Base-by-base conservation (phyloP, 768 basidiomycete genomes). In the Neoboletus magnificus region DNA sequence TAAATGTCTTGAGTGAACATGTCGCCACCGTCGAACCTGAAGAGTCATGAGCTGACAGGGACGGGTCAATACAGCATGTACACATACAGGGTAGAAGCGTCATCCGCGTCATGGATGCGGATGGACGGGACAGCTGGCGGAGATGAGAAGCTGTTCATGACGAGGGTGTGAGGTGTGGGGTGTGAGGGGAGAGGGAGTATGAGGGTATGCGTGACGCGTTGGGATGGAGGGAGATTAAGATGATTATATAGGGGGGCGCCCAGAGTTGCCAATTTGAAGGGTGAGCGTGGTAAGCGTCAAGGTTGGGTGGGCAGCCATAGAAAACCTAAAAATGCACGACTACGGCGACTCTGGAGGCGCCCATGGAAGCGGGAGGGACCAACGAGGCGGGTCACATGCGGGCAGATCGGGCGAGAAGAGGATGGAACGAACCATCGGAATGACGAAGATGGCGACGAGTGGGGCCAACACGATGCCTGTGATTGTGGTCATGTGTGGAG, bases 241-340 rank as follows among this genome's bases (percentile, higher is more conserved):
- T 10, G 27, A 5, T 66, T 69, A 62, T 66, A 66, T 67, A 67
- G 39, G 32, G 29, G 35, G 33, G 25, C 59, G 50, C 53, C 29
- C 40, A 44, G 4, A 23, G 7, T 58, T 65, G 37, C 54, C 15
- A 23, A 53, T 55, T 55, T 18, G 36, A 58, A 22, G 40, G 35
- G 15, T 0, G 22, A 20, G 51, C 52, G 51, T 62, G 55, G 58
- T 23, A 44, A 48, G 52, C 62, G 62, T 51, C 62, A 45, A 44
- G 10, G 12, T 22, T 30, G 41, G 40, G 5, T 43, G 50, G n/a
- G 50, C 29, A 45, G 40, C 40, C 41, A 50, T 18, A 42, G 18
- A 39, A 47, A 20, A 37, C 32, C 61, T 18, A 55, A 40, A 55
- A 48, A 46, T 33, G 40, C 12, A 16, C 50, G 2, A 37, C n/a